Base-by-base conservation (phyloP, 1,284 basidiomycete genomes). In the Ceratobasidium sp. region DNA sequence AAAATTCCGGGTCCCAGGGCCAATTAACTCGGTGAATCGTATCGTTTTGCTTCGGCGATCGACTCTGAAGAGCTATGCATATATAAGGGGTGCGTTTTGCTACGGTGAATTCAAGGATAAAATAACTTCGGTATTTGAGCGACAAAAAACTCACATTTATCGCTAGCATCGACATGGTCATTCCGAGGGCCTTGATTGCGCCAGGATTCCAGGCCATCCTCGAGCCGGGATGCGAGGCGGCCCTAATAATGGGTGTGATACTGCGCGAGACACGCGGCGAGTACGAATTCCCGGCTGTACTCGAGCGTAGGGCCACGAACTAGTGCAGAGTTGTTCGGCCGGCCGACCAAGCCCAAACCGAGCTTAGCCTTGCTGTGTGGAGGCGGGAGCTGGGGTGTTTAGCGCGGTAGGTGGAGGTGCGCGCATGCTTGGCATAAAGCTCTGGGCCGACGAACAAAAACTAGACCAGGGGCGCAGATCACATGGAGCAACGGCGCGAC, bases 361-460 rank as follows among this genome's bases (percentile, higher is more conserved):
- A 59, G 44, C 48, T 73, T 62, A 8, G 50, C n/a, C 48, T 62
- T 73, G n/a, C 46, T 50, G 23, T 52, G 67, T 10, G 67, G 30
- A 8, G 52, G 50, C 12, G 67, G 52, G 38, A 66, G 30, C 52
- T 66, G 52, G 27, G 62, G 52, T 1, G 73, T 57, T 70, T 65
- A 10, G 73, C 62, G 46, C 73, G 73, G 52, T 76, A 64, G 41
- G 73, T 38, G 27, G 27, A 30, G 6, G 73, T 76, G 7, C 62
- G 46, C 0, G 73, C 73, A 18, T 76, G 73, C 12, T 38, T 64
- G 7, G 73, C 73, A 76, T 76, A 76, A n/a, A 59, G 73, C 33
- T 76, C 73, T 3, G 62, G 62, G 12, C 73, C 73, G 20, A 76
- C 33, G 35, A 76, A 76, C n/a, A 76, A 41, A 66, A 54, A 66